These are phyloP conservation scores for Asterochloris erici DNA, from an alignment of 139 green algal genomes.

Conservation along the genomic window DNA sequence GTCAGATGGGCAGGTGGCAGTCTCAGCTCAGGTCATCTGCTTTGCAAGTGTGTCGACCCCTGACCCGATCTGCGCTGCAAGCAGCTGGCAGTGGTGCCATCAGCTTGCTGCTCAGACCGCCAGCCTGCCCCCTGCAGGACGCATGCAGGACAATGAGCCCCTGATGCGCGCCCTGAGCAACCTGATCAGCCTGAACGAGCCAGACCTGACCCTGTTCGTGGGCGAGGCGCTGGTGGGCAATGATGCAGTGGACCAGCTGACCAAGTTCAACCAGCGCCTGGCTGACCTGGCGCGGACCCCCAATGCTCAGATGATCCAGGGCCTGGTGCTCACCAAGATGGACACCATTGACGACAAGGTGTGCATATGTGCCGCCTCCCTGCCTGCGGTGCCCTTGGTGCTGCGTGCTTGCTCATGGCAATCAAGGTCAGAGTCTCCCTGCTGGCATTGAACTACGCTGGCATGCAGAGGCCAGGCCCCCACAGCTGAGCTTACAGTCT, in stretches of 20 bases:
- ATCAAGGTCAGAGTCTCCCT: neutral
- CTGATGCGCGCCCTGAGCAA: constrained; percentile 96
- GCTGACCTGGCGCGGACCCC: constrained; percentile 52
- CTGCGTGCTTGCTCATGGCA: neutral
- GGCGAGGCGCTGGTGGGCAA: constrained; percentile 98
- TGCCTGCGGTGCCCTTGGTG: neutral
- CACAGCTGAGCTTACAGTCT: neutral
- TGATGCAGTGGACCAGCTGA: constrained; percentile 98
- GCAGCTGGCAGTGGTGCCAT: too few relatives aligned
- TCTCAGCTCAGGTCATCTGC: too few relatives aligned
- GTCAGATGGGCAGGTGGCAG: too few relatives aligned
- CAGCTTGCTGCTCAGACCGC: too few relatives aligned
- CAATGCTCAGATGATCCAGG: constrained; percentile 42
- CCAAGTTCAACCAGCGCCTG: constrained; percentile 93
- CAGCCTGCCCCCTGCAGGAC: constrained; percentile 19
- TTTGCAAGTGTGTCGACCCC: too few relatives aligned
- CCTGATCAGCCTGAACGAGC: constrained; percentile 91
- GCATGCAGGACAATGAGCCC: constrained; percentile 99
- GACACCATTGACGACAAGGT: constrained; percentile 99
- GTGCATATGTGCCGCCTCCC: neutral
- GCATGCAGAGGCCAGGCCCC: neutral
- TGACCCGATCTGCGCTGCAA: too few relatives aligned
- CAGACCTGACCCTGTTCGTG: constrained; percentile 97
- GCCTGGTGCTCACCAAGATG: constrained; percentile 90
- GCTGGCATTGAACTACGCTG: neutral